These are phyloP conservation scores for Rhizopus sp. DNA, from an alignment of 371 early-diverging fungal genomes.

Conservation along the genomic window DNA sequence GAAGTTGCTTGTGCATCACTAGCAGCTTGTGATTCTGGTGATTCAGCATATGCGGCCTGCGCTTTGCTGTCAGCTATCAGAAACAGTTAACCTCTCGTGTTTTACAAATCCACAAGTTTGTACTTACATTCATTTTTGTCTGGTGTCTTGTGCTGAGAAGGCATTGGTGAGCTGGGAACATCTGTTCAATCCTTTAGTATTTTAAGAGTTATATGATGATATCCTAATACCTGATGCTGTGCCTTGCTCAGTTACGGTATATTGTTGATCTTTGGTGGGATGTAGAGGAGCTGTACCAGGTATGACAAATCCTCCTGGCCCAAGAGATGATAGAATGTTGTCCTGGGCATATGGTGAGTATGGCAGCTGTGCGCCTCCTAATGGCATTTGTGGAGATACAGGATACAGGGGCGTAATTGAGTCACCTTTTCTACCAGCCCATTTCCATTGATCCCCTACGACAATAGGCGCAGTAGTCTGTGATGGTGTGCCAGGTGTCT, in stretches of 20 bases:
- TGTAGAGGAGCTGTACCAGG: conserved; percentile 9
- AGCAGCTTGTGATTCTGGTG: background rate
- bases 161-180: background rate
- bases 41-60: background rate
- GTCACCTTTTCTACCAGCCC: conserved; percentile 17
- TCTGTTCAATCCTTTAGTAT: too few relatives aligned
- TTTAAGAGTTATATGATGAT: too few relatives aligned
- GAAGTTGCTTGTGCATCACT: too few relatives aligned
- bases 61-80: background rate
- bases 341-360: background rate
- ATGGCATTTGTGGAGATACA: background rate
- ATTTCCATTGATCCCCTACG: conserved; percentile 43
- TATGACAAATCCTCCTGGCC: conserved; percentile 20
- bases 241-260: background rate
- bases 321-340: conserved; percentile 4
- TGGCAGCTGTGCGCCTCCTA: background rate
- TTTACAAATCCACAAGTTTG: background rate
- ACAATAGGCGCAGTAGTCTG: conserved; percentile 23
- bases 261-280: background rate
- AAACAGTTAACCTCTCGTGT: background rate
- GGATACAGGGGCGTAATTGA: conserved; percentile 4
- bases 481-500: background rate
- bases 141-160: background rate
- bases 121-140: conserved; percentile 2
- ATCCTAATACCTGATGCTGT: background rate